A percentile compares a stretch with the other conserved stretches of the same genome.
phyloP scores from a whole-genome alignment of 441 rosid genomes.

The Codiaeum variegatum region DNA sequence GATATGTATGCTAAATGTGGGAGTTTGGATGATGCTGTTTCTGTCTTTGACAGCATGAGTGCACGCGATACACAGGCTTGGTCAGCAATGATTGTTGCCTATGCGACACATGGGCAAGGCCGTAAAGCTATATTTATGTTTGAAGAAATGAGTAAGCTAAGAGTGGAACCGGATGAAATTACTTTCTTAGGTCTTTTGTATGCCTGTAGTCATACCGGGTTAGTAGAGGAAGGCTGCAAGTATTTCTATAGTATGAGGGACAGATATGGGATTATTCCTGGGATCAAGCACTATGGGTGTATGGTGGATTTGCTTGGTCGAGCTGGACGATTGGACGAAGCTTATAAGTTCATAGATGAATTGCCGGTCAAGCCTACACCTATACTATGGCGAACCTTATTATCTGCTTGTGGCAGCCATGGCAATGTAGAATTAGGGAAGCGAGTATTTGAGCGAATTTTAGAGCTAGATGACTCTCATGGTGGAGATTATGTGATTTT shows the following conservation, averaged over 20 bases:
- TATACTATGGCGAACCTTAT: conserved; percentile 71
- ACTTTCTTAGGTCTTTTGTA: conserved; percentile 71
- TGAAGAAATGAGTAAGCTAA: conserved; percentile 47
- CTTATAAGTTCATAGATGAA: conserved; percentile 51
- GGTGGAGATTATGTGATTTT: conserved; percentile 77
- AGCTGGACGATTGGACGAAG: conserved; percentile 62
- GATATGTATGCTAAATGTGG: conserved; percentile 86
- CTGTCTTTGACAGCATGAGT: conserved; percentile 48
- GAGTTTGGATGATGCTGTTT: conserved; percentile 64
- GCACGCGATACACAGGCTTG: conserved; percentile 63
- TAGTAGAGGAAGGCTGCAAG: conserved; percentile 50
- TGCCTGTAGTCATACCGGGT: conserved; percentile 78
- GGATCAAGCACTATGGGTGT: conserved; percentile 75
- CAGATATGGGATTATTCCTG: conserved; percentile 40
- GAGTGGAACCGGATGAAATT: conserved; percentile 53
- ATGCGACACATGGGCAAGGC: conserved; percentile 68
- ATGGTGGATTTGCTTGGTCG: conserved; percentile 79
- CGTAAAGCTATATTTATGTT: conserved; percentile 48
- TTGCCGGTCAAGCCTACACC: conserved; percentile 61
- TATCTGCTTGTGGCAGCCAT: conserved; percentile 66
- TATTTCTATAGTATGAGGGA: conserved; percentile 49
- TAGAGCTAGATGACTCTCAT: conserved; percentile 61
- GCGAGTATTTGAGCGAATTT: conserved; percentile 45
- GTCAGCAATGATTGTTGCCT: conserved; percentile 79
- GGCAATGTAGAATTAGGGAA: conserved; percentile 50